phyloP scores from a whole-genome alignment of 176 grass and related monocot genomes.

The Luzula sylvatica region DNA sequence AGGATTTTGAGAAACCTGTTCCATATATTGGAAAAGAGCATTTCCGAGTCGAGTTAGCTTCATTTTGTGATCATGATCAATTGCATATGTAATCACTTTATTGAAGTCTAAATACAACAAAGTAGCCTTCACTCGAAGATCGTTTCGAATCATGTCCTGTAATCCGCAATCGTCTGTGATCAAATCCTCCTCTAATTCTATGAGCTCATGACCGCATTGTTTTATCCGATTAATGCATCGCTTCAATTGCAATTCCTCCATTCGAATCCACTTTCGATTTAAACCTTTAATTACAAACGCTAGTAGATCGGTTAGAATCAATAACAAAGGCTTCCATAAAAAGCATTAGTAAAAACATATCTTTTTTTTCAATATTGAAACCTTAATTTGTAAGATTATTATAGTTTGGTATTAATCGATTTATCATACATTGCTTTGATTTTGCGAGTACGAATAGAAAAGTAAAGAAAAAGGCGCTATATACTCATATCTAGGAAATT shows the following conservation, averaged over 20 bases:
- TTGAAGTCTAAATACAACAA: neutral
- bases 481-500: too few relatives aligned
- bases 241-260: conserved; percentile 3
- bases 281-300: neutral
- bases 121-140: conserved; percentile 1
- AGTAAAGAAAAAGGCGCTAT: too few relatives aligned
- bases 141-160: neutral
- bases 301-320: neutral
- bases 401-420: too few relatives aligned
- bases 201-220: neutral
- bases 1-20: neutral
- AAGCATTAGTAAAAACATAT: too few relatives aligned
- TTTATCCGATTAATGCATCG: conserved; percentile 4
- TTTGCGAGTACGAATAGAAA: too few relatives aligned
- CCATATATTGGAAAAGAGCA: too few relatives aligned
- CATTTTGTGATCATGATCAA: neutral
- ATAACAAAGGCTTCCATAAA: neutral
- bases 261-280: neutral
- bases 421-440: too few relatives aligned
- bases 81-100: conserved; percentile 10
- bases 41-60: too few relatives aligned
- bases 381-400: too few relatives aligned
- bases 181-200: neutral
- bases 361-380: too few relatives aligned
- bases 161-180: neutral